Conservation (phyloP, 495 filamentous ascomycete genomes). For the Aspergillus hancockii region DNA sequence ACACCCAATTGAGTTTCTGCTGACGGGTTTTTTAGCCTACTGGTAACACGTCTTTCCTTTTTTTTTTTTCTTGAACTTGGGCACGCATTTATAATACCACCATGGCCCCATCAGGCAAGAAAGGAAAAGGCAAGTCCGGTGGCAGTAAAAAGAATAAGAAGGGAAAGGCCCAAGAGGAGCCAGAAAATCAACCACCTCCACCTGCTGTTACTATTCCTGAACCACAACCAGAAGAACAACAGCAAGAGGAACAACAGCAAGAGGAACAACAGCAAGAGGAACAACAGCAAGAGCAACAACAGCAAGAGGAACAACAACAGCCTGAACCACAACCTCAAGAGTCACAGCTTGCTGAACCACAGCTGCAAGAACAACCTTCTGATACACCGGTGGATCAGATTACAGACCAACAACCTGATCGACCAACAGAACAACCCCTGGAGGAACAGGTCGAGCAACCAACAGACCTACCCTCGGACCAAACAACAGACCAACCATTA, state of each 20-base stretch:
- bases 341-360: constrained; percentile 7
- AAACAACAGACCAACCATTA: not conserved
- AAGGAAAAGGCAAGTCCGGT: constrained; percentile 37
- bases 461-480: not conserved
- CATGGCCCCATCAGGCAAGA: constrained; percentile 41
- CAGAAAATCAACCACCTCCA: constrained; percentile 34
- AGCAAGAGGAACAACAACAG: constrained; percentile 18
- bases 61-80: constrained; percentile 28
- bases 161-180: constrained; percentile 36
- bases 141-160: constrained; percentile 46
- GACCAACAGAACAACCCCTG: not conserved
- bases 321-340: constrained; percentile 9
- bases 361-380: constrained; percentile 1
- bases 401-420: not conserved
- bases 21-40: constrained; percentile 33
- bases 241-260: constrained; percentile 18
- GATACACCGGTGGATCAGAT: not conserved
- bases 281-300: not conserved
- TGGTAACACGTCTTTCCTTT: constrained; percentile 46
- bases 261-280: constrained; percentile 9
- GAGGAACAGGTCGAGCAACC: not conserved
- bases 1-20: constrained; percentile 36
- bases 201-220: constrained; percentile 20
- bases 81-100: constrained; percentile 35
- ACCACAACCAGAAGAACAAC: not conserved